Conservation (phyloP, 768 basidiomycete species). For the Leucogyrophana mollusca region DNA sequence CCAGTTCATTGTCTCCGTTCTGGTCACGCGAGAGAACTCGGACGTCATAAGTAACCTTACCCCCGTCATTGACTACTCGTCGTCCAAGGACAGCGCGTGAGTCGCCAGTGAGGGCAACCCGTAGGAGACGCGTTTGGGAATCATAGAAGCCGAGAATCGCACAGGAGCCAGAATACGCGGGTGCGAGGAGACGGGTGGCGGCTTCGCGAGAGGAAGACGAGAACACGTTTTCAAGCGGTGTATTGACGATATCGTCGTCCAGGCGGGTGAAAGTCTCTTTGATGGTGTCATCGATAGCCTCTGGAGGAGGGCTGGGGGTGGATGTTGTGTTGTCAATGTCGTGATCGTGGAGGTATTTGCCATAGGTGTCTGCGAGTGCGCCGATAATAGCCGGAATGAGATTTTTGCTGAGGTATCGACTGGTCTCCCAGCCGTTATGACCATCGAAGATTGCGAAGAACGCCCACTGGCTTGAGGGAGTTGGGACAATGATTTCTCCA, state of each 20-base stretch:
- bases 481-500: slow-evolving; percentile 16
- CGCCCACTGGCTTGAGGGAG: slow-evolving; percentile 28
- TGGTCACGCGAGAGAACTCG: slow-evolving; percentile 41
- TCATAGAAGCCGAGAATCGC: slow-evolving; percentile 48
- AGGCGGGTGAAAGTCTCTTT: slow-evolving; percentile 36
- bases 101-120: slow-evolving; percentile 45
- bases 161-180: slow-evolving; percentile 40
- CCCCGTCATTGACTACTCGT: slow-evolving; percentile 23
- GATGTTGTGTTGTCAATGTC: slow-evolving; percentile 20
- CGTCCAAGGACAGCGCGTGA: slow-evolving; percentile 50
- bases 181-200: slow-evolving; percentile 28
- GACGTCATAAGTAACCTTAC: slow-evolving; percentile 33
- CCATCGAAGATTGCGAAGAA: slow-evolving; percentile 34
- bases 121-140: slow-evolving; percentile 33
- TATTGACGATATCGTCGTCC: slow-evolving; percentile 42
- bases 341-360: slow-evolving; percentile 18
- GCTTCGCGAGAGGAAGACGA: slow-evolving; percentile 21
- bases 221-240: slow-evolving; percentile 26
- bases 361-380: slow-evolving; percentile 21
- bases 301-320: slow-evolving; percentile 10
- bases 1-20: slow-evolving; percentile 30
- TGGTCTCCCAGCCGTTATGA: slow-evolving; percentile 32
- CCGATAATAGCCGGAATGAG: slow-evolving; percentile 27
- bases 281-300: slow-evolving; percentile 35
- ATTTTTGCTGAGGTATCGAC: slow-evolving; percentile 28